Percentiles rank a stretch among this genome's conserved stretches.
phyloP scores from a whole-genome alignment of 495 filamentous ascomycete species.

The Neurospora sp. region DNA sequence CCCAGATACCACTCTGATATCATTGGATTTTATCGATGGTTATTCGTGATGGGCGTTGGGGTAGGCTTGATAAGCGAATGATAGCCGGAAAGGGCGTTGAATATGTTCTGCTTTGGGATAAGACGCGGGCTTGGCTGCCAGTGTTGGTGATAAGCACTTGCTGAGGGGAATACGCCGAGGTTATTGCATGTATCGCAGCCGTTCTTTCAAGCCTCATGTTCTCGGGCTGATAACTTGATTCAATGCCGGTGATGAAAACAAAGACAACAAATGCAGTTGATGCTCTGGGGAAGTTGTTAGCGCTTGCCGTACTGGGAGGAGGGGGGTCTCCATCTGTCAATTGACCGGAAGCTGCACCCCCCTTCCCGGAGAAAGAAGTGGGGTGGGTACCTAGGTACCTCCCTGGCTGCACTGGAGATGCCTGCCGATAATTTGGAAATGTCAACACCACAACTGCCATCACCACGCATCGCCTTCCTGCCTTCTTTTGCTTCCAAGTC shows the following conservation, averaged over 20 bases:
- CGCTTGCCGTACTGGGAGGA: no score
- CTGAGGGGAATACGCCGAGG: neutral
- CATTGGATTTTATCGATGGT: neutral
- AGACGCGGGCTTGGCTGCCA: neutral
- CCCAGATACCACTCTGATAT: neutral
- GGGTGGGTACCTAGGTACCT: neutral
- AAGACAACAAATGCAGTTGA: neutral
- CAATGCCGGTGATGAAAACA: neutral
- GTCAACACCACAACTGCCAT: neutral
- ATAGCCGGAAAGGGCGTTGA: neutral
- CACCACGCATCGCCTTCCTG: neutral
- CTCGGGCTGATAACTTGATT: neutral
- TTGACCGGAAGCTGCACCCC: no score
- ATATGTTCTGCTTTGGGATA: neutral
- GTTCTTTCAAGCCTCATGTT: neutral
- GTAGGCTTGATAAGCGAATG: neutral
- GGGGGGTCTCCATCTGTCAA: no score
- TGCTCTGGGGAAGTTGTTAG: neutral
- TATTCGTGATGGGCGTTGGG: neutral
- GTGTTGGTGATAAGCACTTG: neutral
- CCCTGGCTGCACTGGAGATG: neutral
- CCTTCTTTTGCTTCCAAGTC: neutral
- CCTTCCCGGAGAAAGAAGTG: neutral
- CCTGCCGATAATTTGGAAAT: neutral
- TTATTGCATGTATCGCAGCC: neutral